These are phyloP conservation scores for Oenanthe javanica DNA, from an alignment of 140 eudicot genomes.

Conservation along the genomic window DNA sequence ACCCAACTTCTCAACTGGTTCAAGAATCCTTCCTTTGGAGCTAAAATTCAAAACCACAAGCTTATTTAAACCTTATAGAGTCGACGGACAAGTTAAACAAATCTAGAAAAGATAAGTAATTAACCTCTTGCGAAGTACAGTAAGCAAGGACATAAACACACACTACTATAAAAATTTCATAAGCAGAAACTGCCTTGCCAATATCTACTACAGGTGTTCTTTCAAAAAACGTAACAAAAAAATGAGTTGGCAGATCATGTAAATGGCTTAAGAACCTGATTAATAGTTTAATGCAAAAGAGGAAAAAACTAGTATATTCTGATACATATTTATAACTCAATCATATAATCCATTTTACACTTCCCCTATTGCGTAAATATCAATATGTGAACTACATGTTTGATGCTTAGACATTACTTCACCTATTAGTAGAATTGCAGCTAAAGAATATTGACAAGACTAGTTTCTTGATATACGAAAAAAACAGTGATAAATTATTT, in stretches of 20 bases:
- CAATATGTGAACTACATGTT: neutral
- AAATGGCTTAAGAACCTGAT: neutral
- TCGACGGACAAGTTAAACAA: neutral
- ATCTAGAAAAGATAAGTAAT: neutral
- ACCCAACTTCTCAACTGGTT: constrained; percentile 50
- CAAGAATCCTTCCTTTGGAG: constrained; percentile 65
- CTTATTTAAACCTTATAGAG: too few relatives aligned
- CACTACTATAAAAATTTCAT: neutral
- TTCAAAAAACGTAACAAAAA: neutral
- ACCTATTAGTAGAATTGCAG: neutral
- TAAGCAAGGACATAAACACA: neutral
- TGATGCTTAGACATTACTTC: neutral
- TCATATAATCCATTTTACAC: neutral
- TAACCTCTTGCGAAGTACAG: too few relatives aligned
- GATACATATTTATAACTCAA: neutral
- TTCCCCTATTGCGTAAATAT: neutral
- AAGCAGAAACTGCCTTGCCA: neutral
- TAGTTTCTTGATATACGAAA: neutral
- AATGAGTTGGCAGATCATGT: neutral
- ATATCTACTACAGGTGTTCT: neutral
- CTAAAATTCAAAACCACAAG: constrained; percentile 24
- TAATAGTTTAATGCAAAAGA: neutral
- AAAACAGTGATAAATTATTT: neutral
- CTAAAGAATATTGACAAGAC: neutral
- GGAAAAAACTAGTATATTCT: neutral